Evolutionary conservation across 345 rosid genomes (phyloP), one percentile per base, ranked within the genome.

Genomic region (Draba incana): DNA sequence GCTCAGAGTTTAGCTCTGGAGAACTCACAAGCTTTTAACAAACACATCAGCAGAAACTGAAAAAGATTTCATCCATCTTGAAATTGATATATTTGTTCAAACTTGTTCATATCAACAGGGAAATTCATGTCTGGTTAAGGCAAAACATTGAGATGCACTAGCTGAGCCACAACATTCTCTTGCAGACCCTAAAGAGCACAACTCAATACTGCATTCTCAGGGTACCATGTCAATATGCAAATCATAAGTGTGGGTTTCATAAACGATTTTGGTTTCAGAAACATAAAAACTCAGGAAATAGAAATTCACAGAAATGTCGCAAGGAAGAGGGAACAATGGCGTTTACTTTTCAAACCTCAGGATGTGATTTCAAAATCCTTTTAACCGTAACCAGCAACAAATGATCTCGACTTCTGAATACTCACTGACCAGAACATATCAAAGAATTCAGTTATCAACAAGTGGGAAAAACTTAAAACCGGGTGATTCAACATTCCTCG

Each of bases 1-100:
- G 10, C 54, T 9, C 77, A 75, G 10, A 78, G 58, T 15, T 64
- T 24, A 80, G 46, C 68, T 71, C 75, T n/a, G 48, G 77, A 77
- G 57, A 77, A 49, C 68, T 72, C 80, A 43, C 75, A 68, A 2
- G 80, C 83, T 53, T 76, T 82, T 25, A 75, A 75, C 45, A 48
- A 77, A 64, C 51, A 80, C 23, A 10, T 66, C 5, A 8, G 77
- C 77, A 57, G 80, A 35, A 31, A 35, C 2, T 8, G 39, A 35
- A 35, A 35, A 2, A 7, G 8, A 35, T 35, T 10, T 35, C 39
- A 35, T 35, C 10, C 10, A 35, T 35, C 39, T 35, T 16, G 53
- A 53, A 53, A 3, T 8, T 53, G 58, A 30, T 8, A 30, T 30
- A n/a, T 20, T 12, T 25, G 37, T 59, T 42, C 8, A 25, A 59